phyloP scores from a whole-genome alignment of 106 monocot species.

The Gastrodia elata region DNA sequence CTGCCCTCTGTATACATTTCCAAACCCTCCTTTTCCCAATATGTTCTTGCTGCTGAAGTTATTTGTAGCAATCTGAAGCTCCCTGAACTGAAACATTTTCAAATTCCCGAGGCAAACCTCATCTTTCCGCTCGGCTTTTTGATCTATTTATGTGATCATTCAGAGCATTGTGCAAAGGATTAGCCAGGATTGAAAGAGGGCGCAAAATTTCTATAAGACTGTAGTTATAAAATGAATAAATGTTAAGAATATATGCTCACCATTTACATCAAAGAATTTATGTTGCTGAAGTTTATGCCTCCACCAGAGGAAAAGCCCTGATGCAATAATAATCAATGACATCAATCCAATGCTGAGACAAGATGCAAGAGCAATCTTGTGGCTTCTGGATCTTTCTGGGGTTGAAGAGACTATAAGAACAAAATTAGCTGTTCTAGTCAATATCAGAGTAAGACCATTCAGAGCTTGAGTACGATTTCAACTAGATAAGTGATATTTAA shows the following conservation, averaged over 20 bases:
- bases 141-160: slow-evolving; percentile 23
- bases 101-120: slow-evolving; percentile 39
- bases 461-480: too few species aligned
- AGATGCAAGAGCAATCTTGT: slow-evolving; percentile 21
- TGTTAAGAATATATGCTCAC: slow-evolving; percentile 14
- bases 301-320: slow-evolving; percentile 23
- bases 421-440: neutral
- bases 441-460: neutral
- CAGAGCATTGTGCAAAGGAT: neutral
- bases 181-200: too few species aligned
- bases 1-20: slow-evolving; percentile 50
- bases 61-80: slow-evolving; percentile 49
- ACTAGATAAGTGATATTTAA: neutral
- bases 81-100: slow-evolving; percentile 44
- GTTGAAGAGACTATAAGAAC: slow-evolving; percentile 12
- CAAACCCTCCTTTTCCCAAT: slow-evolving; percentile 60
- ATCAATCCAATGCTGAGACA: slow-evolving; percentile 20
- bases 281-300: slow-evolving; percentile 31
- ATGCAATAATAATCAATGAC: slow-evolving; percentile 13
- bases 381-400: slow-evolving; percentile 20
- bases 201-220: too few species aligned
- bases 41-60: slow-evolving; percentile 48
- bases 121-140: slow-evolving; percentile 16
- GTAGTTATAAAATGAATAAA: too few species aligned
- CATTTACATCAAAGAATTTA: slow-evolving; percentile 31